These are phyloP conservation scores for Psilocybe tampanensis DNA, from an alignment of 768 basidiomycete genomes.

Conservation along the genomic window DNA sequence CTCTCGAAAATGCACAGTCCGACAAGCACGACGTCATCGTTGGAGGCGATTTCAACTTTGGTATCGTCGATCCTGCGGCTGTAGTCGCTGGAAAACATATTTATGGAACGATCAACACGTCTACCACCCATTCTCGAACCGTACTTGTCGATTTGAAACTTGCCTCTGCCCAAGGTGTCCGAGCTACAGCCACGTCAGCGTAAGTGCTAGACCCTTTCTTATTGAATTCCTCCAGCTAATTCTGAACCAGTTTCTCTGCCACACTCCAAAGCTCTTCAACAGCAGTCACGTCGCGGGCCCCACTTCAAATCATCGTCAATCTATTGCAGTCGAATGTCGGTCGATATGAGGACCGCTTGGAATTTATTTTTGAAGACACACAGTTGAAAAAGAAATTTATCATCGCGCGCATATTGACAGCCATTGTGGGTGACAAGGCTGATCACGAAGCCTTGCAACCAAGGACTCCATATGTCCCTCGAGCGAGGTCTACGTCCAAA, in stretches of 20 bases:
- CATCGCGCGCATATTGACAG: slow-evolving; percentile 47
- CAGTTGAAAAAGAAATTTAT: slow-evolving; percentile 45
- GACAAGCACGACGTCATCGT: slow-evolving; percentile 56
- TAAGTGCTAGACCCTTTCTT: slow-evolving; percentile 17
- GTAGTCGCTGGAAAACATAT: slow-evolving; percentile 25
- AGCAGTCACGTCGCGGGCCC: slow-evolving; percentile 22
- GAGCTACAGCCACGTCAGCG: slow-evolving; percentile 16
- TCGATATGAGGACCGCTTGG: slow-evolving; percentile 53
- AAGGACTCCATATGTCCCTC: slow-evolving; percentile 46
- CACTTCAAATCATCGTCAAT: slow-evolving; percentile 31
- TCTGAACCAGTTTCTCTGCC: slow-evolving; percentile 11
- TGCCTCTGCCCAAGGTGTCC: slow-evolving; percentile 31
- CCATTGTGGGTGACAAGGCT: slow-evolving; percentile 45
- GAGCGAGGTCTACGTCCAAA: slow-evolving; percentile 31
- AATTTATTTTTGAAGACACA: slow-evolving; percentile 52
- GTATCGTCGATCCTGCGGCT: slow-evolving; percentile 43
- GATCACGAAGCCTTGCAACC: slow-evolving; percentile 51
- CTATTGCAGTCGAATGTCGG: slow-evolving; percentile 43
- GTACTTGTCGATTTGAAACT: slow-evolving; percentile 28
- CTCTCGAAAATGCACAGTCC: slow-evolving; percentile 52
- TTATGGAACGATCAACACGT: slow-evolving; percentile 27
- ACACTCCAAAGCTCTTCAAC: slow-evolving; percentile 13
- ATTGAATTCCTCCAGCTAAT: not conserved
- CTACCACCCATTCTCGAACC: slow-evolving; percentile 30
- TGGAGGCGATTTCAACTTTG: slow-evolving; percentile 50